phyloP scores from a whole-genome alignment of 495 filamentous ascomycete species.

The Xylaria intraflava region DNA sequence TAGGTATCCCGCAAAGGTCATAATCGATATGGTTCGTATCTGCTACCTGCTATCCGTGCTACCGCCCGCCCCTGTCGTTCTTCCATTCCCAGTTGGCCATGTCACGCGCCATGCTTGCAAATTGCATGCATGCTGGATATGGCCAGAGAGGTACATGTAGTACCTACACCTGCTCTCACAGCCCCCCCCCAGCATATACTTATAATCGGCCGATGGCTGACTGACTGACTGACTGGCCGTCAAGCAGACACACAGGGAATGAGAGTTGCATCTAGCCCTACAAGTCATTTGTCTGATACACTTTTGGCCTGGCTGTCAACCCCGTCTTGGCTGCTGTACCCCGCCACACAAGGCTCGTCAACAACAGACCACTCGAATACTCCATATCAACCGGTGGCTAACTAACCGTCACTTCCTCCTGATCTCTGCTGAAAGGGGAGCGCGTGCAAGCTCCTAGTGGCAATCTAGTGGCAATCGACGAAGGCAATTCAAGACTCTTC shows the following conservation, averaged over 20 bases:
- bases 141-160: no score
- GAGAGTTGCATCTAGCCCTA: background rate
- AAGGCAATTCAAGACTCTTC: no score
- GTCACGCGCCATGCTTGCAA: background rate
- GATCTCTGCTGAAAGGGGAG: background rate
- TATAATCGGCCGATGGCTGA: background rate
- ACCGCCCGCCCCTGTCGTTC: no score
- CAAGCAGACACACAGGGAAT: background rate
- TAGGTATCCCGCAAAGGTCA: background rate
- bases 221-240: background rate
- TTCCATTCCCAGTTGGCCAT: background rate
- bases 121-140: no score
- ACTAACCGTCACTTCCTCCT: background rate
- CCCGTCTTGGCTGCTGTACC: background rate
- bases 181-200: no score
- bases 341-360: background rate
- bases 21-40: background rate
- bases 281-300: background rate
- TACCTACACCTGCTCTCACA: no score
- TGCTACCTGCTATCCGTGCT: background rate
- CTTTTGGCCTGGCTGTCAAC: background rate
- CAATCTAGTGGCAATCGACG: no score
- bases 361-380: background rate
- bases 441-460: background rate
- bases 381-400: background rate